Evolutionary conservation across 202 grass and related monocot genomes (phyloP), one percentile per base, ranked within the genome.

Genomic region (Carex arenaria): DNA sequence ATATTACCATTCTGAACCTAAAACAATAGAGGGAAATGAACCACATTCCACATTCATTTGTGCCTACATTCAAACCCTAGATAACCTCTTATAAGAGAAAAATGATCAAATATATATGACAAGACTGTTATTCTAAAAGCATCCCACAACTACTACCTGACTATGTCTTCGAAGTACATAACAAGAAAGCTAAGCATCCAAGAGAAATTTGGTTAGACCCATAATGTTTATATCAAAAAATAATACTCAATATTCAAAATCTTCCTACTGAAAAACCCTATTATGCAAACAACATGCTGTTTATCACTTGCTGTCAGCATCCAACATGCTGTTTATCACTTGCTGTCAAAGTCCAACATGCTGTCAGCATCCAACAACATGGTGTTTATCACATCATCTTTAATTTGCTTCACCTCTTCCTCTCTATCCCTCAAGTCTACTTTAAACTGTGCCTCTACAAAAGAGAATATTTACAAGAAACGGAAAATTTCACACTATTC

Each of bases 341-440:
- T 26, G 26, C 0, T 26, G 26, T 26, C 26, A 26, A 26, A 26
- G 26, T 26, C 26, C 26, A 26, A 26, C 26, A 26, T 26, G 26
- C 26, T 26, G 26, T 26, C 26, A 26, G 26, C 26, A 26, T 26
- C 26, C 26, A 26, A 26, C 26, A 26, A 26, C 93, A 98, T 96
- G 59, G 79, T 96, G 85, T 99, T 92, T 83, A 99, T 99, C n/a
- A 96, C 97, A 31, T 99, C 97, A 82, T 99, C 97, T 59, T 96
- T 96, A 49, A 99, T 99, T 59, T 23, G 68, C 31, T 99, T 99
- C 42, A 99, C 97, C 76, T 99, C 97, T 14, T 91, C 86, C 85
- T 99, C 96, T 85, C 97, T 92, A 57, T 96, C 89, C 97, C 92
- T 99, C 65, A 99, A 86, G 54, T 96, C 91, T 88, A 86, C 89